These are phyloP conservation scores for Xylaria sp. DNA, from an alignment of 2,329 filamentous ascomycete species.

Conservation along the genomic window DNA sequence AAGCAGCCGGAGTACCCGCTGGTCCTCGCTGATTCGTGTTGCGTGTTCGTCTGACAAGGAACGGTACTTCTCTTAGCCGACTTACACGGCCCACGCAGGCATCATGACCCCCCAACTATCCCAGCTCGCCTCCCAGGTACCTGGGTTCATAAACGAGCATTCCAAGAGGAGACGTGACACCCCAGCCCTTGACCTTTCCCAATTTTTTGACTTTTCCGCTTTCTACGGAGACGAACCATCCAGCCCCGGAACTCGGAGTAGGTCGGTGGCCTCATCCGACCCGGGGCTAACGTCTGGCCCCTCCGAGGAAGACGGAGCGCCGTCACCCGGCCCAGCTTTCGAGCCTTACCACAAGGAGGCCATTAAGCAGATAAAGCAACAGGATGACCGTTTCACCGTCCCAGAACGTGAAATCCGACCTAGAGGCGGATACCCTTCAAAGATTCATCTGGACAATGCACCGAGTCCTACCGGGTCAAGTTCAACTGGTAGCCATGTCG, in stretches of 20 bases:
- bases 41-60: slow-evolving; percentile 42
- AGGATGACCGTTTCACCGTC: slow-evolving; percentile 42
- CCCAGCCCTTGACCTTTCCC: slow-evolving; percentile 33
- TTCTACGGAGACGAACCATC: slow-evolving; percentile 37
- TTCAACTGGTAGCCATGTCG: slow-evolving; percentile 28
- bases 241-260: slow-evolving; percentile 40
- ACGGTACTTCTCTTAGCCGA: slow-evolving; percentile 40
- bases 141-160: slow-evolving; percentile 39
- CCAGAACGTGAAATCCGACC: slow-evolving; percentile 41
- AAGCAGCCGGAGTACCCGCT: slow-evolving; percentile 40
- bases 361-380: slow-evolving; percentile 39
- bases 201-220: slow-evolving; percentile 40
- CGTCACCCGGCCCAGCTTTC: slow-evolving; percentile 38
- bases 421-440: slow-evolving; percentile 38
- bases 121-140: slow-evolving; percentile 40
- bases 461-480: slow-evolving; percentile 30
- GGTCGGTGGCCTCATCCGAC: slow-evolving; percentile 41
- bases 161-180: slow-evolving; percentile 36
- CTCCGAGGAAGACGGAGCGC: slow-evolving; percentile 42
- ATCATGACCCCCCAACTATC: slow-evolving; percentile 40
- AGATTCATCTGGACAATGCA: slow-evolving; percentile 38
- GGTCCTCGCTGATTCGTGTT: slow-evolving; percentile 43
- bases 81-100: slow-evolving; percentile 43
- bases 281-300: slow-evolving; percentile 42
- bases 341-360: slow-evolving; percentile 37